Conservation (phyloP, 345 rosid genomes). For the Eucalyptus dawsonii region DNA sequence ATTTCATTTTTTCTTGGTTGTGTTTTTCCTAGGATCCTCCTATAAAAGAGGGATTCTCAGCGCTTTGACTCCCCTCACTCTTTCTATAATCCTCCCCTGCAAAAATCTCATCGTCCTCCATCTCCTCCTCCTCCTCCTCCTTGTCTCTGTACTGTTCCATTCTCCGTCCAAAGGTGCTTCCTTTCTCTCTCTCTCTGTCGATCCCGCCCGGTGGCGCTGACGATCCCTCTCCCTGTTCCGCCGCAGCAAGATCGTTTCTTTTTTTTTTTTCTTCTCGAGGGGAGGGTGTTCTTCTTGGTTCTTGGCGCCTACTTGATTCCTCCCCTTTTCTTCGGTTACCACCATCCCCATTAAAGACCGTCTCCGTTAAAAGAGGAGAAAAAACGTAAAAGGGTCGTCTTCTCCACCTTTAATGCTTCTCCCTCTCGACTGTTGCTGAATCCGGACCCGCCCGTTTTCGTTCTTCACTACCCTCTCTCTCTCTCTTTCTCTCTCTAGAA, state of each 20-base stretch:
- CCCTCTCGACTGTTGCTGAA: neutral
- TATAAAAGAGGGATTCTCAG: neutral
- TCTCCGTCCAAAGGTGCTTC: neutral
- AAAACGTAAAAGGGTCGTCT: neutral
- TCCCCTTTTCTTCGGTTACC: neutral
- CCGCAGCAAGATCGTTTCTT: neutral
- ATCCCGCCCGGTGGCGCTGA: neutral
- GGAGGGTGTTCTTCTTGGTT: too few species aligned
- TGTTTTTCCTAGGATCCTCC: neutral
- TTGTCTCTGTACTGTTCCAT: neutral
- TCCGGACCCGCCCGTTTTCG: neutral
- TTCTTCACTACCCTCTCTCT: neutral
- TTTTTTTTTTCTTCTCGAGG: too few species aligned
- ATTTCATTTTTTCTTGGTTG: too few species aligned
- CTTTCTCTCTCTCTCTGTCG: neutral
- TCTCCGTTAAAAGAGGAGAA: neutral
- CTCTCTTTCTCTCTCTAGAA: neutral
- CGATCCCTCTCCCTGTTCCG: neutral
- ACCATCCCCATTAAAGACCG: neutral
- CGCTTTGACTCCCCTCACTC: neutral
- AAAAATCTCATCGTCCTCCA: neutral
- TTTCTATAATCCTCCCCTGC: neutral
- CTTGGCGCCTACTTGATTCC: neutral
- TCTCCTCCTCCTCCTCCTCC: neutral
- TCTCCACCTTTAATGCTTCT: neutral